Conservation (phyloP, 2,329 filamentous ascomycete species). For the Botrytis pseudocinerea region DNA sequence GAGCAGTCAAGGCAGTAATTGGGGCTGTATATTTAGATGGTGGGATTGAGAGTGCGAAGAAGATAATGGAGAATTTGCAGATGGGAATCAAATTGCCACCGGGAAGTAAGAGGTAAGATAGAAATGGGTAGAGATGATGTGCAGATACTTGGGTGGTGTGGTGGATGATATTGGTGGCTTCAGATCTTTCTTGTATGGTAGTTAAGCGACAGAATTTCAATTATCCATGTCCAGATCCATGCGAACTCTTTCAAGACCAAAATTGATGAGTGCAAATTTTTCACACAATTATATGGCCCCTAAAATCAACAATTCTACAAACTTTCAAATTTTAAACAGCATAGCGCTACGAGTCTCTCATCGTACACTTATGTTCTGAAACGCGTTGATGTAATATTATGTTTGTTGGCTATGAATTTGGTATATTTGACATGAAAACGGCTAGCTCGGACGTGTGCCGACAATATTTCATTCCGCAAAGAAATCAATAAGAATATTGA, state of each 20-base stretch:
- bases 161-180: background rate
- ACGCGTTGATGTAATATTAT: background rate
- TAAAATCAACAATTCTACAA: background rate
- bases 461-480: background rate
- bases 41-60: slow-evolving; percentile 27
- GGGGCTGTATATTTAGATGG: slow-evolving; percentile 36
- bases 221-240: background rate
- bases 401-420: background rate
- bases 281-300: background rate
- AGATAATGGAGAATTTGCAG: slow-evolving; percentile 28
- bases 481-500: background rate
- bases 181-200: background rate
- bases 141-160: background rate
- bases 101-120: background rate
- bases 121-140: background rate
- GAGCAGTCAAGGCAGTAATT: slow-evolving; percentile 32
- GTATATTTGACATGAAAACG: background rate
- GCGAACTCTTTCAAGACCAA: background rate
- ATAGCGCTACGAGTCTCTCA: background rate
- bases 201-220: background rate
- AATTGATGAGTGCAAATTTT: background rate
- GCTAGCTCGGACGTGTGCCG: background rate
- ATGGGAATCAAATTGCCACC: slow-evolving; percentile 10
- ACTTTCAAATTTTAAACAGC: background rate
- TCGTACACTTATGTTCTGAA: background rate